phyloP scores from a whole-genome alignment of 179 eudicot genomes.

The Carnegiea gigantea region DNA sequence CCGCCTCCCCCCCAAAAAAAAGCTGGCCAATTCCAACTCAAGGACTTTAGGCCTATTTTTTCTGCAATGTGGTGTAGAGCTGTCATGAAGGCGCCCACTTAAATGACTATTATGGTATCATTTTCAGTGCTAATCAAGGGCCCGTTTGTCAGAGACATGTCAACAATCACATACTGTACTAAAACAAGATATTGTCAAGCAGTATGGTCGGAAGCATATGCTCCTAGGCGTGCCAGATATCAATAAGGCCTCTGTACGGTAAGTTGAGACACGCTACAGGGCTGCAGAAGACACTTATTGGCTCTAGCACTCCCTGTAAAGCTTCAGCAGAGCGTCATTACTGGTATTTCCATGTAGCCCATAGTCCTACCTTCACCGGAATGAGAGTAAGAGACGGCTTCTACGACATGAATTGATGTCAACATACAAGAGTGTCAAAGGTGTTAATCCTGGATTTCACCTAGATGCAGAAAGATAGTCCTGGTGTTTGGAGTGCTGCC shows the following conservation, averaged over 20 bases:
- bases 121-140: background rate
- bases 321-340: background rate
- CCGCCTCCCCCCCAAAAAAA: too few relatives aligned
- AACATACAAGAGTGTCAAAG: background rate
- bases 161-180: background rate
- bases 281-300: background rate
- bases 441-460: too few relatives aligned
- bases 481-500: too few relatives aligned
- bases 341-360: background rate
- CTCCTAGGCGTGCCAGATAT: too few relatives aligned
- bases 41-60: background rate
- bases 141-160: background rate
- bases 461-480: too few relatives aligned
- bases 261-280: background rate
- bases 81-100: background rate
- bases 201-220: background rate
- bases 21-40: background rate
- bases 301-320: background rate
- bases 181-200: background rate
- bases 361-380: background rate
- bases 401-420: background rate
- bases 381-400: background rate
- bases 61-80: background rate
- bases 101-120: background rate
- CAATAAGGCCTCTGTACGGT: background rate